Base-by-base conservation (phyloP, 805 yeast genomes). In the Starmerella apis region DNA sequence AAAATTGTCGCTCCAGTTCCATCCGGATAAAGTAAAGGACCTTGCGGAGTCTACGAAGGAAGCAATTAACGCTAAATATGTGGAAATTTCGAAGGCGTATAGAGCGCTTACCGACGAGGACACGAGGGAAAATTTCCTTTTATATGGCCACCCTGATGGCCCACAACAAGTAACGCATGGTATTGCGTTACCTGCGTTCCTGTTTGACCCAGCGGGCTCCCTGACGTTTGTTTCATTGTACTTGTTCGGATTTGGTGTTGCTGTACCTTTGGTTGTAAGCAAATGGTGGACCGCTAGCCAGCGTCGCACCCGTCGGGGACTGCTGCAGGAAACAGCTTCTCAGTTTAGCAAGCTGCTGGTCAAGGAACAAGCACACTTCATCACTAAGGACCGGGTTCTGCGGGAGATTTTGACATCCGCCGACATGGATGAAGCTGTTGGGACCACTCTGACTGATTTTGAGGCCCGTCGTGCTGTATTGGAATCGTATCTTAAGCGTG, bases 61-160 rank as follows among this genome's bases (percentile, higher is more conserved):
- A 35, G 85, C 72, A 56, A 74, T 83, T 66, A 96, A 90, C 67
- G 79, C 81, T 49, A 76, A 76, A 37, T 92, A 78, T 65, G 90
- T 88, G 33, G 73, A 78, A 58, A 83, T 92, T 60, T 81, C 85
- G 52, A 84, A 85, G 67, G 99, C 99, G 23, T 87, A 94, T 69
- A 84, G 87, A 67, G 86, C 98, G 2, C 75, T 92, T 56, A 94
- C 98, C 13, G 97, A 92, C 67, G 96, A 86, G 58, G 75, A 72
- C 10, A 79, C 85, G 3, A 83, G 79, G 60, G 85, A 84, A 59
- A 92, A 92, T 64, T 87, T 77, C 65, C 70, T 81, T 60, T 80
- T 78, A 59, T 92, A 82, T 62, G 99, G 99, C 45, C 95, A 94
- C 64, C 99, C 99, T 4, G 99, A 92, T 69, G 98, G 98, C 38